Base-by-base conservation (phyloP, 2,329 filamentous ascomycete genomes). In the Kalaharituber pfeilii region DNA sequence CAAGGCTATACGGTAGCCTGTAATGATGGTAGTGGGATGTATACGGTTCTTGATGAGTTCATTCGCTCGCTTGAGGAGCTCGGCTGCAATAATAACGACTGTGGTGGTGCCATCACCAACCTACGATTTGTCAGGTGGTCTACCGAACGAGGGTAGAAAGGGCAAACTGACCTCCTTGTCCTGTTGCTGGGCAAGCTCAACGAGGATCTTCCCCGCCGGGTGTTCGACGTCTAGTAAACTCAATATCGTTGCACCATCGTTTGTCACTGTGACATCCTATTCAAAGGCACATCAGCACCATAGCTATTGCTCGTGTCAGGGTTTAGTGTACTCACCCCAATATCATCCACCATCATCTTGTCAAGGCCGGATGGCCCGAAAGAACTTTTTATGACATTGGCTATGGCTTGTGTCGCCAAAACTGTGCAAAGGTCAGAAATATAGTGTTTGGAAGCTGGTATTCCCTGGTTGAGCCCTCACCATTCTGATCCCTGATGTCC, bases 311-410 rank as follows among this genome's bases (percentile, higher is more conserved):
- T 50, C 25, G 25, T 45, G 11, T 27, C 24, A 49, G 25, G 22
- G 15, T 25, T 44, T 36, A 26, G 33, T 18, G 1, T 22, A 65
- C 81, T 65, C 78, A 86, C 83, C 67, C 91, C 91, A 69, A 98
- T 96, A 69, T 98, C 91, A 72, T 98, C 91, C 65, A 98, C 91
- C 91, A 98, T 96, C 91, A 98, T 98, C 79, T 98, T 98, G 70
- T 98, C 91, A 62, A 98, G 78, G 50, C 91, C 91, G 59, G 86
- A 94, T 51, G 91, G 91, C 54, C 91, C 91, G 68, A 98, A 98
- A 15, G 91, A 98, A 71, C 86, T 94, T 75, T 94, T 96, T 70
- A 98, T 87, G 57, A 98, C 88, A 80, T 96, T 98, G 65, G 91
- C 84, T 66, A 98, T 96, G 56, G 89, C 87, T 69, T 95, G 87